Evolutionary conservation across 1,284 basidiomycete species (phyloP), one percentile per base, ranked within the genome.

Genomic region (Rhodotorula sp.): DNA sequence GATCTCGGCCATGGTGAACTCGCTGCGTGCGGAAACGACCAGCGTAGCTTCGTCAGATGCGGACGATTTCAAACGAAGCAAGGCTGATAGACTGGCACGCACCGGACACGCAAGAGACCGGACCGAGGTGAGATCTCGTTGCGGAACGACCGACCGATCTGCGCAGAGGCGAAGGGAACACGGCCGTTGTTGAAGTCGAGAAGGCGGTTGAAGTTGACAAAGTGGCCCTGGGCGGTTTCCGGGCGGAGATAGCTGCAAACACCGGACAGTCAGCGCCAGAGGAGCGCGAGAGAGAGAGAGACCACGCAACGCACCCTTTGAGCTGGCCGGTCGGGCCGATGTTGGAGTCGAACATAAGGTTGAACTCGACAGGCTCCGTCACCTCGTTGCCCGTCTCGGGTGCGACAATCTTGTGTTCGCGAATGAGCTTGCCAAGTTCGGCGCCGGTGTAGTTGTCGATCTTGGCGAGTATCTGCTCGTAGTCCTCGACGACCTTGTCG

Each of bases 1-100:
- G 81, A 99, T 97, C 84, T 99, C 96, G 64, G 94, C 96, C 95
- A 99, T 97, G 48, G 92, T 96, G 83, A 99, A 99, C 81, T 99
- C 96, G 75, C 95, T 82, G 67, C 9, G 20, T 7, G 20, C 6
- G 1, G 48, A n/a, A 17, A 17, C 10, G 29, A 10, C 24, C 36
- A 36, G 20, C 19, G 32, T 9, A 30, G 32, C 53, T 8, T 34
- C 13, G 22, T 34, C 55, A 15, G 6, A 4, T 30, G 15, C 66
- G 51, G 70, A n/a, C 32, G 22, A n/a, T 22, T 3, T 17, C 8
- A 30, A 32, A 10, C 1, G 49, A n/a, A 44, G n/a, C 3, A 47
- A 32, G 34, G 13, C 34, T 8, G 29, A n/a, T 22, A 6, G 22
- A 3, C 7, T 2, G 58, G 27, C 24, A 64, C 80, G 66, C 48